Conservation (phyloP, 2,329 filamentous ascomycete genomes). For the Cladophialophora yegresii region DNA sequence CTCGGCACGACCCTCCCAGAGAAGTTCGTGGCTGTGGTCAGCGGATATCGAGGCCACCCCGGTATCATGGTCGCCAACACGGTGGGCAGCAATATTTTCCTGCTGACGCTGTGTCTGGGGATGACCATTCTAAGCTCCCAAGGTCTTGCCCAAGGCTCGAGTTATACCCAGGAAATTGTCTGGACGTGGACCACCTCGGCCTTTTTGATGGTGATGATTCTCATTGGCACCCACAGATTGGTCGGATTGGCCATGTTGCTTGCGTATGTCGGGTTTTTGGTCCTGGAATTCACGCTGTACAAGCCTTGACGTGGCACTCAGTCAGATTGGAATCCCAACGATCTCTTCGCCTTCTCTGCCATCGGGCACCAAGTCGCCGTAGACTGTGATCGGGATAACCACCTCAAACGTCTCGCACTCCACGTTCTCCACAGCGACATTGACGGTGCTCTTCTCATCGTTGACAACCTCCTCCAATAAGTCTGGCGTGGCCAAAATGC, state of each 20-base stretch:
- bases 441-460: conserved; percentile 75
- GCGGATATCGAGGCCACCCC: conserved; percentile 50
- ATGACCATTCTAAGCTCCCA: conserved; percentile 14
- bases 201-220: conserved; percentile 11
- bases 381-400: conserved; percentile 78
- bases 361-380: conserved; percentile 58
- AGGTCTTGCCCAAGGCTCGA: conserved; percentile 4
- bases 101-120: conserved; percentile 54
- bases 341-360: conserved; percentile 35
- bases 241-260: conserved; percentile 39
- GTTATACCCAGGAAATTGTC: conserved; percentile 14
- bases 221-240: conserved; percentile 14
- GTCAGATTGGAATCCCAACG: conserved; percentile 37
- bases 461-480: conserved; percentile 77
- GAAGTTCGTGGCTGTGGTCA: conserved; percentile 55
- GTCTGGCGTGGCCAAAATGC: conserved; percentile 48
- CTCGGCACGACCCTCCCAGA: conserved; percentile 59
- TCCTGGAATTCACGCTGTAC: conserved; percentile 41
- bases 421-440: conserved; percentile 75
- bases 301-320: background rate
- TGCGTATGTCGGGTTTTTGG: conserved; percentile 42
- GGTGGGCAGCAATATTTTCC: conserved; percentile 58
- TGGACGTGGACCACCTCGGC: conserved; percentile 15
- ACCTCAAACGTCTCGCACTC: conserved; percentile 90
- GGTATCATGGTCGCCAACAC: conserved; percentile 58